Evolutionary conservation across 2,329 filamentous ascomycete genomes (phyloP).

Genomic region (Cordyceps pruinosa): DNA sequence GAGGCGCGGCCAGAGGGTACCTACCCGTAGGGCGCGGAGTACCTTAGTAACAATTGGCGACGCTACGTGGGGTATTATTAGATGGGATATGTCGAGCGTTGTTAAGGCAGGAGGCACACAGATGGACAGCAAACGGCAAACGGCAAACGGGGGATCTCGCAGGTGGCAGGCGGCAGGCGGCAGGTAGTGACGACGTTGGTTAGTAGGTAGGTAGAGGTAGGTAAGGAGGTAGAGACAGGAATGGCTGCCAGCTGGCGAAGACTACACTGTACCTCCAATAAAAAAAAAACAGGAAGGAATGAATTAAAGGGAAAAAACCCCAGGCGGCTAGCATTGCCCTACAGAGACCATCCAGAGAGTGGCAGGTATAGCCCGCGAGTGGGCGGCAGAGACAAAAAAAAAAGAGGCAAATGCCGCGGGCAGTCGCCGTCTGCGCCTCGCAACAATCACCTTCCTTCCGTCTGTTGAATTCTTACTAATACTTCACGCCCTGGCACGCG

Average conservation of each 20-base stretch:
- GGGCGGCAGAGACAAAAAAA: not conserved
- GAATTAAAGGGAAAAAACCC: too few species aligned
- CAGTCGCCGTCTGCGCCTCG: too few species aligned
- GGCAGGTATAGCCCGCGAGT: not conserved
- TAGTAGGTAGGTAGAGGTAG: not conserved
- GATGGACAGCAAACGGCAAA: not conserved
- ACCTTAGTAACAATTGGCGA: not conserved
- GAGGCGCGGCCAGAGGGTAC: too few species aligned
- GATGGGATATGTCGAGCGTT: not conserved
- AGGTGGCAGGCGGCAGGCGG: not conserved
- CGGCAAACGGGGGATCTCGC: not conserved
- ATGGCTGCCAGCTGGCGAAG: not conserved
- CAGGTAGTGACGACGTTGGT: not conserved
- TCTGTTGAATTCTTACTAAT: not conserved
- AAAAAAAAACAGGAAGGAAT: not conserved
- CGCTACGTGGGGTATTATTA: not conserved
- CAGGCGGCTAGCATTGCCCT: not conserved
- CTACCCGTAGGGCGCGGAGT: not conserved
- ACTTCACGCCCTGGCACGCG: too few species aligned
- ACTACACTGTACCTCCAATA: too few species aligned
- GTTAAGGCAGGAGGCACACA: not conserved
- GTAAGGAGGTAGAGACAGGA: not conserved
- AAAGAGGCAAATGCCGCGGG: too few species aligned
- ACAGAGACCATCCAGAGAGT: not conserved
- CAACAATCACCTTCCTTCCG: not conserved